phyloP scores from a whole-genome alignment of 768 basidiomycete species.

The Suillus ampliporus region DNA sequence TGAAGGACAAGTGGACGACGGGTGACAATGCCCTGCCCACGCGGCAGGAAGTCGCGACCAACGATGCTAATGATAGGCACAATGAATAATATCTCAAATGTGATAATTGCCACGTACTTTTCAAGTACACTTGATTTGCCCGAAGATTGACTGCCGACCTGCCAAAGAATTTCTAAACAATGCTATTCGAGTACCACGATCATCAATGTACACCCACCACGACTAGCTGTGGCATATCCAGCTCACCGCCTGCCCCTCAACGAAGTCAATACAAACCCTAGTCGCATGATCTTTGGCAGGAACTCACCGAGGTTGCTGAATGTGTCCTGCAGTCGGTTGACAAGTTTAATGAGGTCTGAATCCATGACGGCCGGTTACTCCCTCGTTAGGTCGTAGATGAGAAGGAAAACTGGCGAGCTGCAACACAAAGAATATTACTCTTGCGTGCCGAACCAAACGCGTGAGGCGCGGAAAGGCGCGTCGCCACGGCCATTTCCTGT shows the following conservation, averaged over 20 bases:
- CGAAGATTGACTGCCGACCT: constrained; percentile 97
- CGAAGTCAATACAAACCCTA: constrained; percentile 10
- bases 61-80: constrained; percentile 69
- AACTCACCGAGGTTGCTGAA: constrained; percentile 84
- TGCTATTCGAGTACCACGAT: neutral
- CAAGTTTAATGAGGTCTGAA: constrained; percentile 90
- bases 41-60: constrained; percentile 88
- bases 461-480: constrained; percentile 30
- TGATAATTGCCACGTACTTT: constrained; percentile 63
- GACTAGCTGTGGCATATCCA: constrained; percentile 91
- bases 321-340: constrained; percentile 95
- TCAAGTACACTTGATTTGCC: constrained; percentile 97
- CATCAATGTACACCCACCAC: constrained; percentile 61
- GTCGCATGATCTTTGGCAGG: constrained; percentile 14
- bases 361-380: constrained; percentile 65
- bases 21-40: constrained; percentile 94
- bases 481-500: constrained; percentile 31
- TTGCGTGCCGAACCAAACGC: constrained; percentile 20
- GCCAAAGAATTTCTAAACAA: constrained; percentile 14
- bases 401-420: neutral
- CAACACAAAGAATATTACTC: constrained; percentile 11
- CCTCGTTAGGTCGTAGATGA: constrained; percentile 4
- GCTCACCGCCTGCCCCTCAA: constrained; percentile 69
- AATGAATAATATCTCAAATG: constrained; percentile 8
- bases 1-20: constrained; percentile 94